Base-by-base conservation (phyloP, 2,329 filamentous ascomycete genomes). In the Ceratocystis harringtonii region DNA sequence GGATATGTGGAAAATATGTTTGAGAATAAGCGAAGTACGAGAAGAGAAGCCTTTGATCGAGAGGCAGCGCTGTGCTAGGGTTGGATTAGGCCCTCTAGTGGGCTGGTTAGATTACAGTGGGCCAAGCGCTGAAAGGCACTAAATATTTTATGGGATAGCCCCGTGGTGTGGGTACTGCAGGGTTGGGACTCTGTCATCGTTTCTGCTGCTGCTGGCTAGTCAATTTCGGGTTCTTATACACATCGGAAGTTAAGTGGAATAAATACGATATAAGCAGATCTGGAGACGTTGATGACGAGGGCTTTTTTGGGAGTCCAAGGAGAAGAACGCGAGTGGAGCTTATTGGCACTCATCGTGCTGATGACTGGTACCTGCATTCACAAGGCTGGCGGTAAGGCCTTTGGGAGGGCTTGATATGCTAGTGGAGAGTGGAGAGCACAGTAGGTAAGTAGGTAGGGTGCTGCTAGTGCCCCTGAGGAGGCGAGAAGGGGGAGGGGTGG, bases 341-440 rank as follows among this genome's bases (percentile, higher is more conserved):
- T 58, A 15, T 58, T 58, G 55, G 55, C 55, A 58, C 28, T 22
- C 55, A 58, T 32, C 30, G 5, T 52, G 10, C 10, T 58, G 1
- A 58, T 58, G 55, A 58, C 36, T 58, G 55, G 55, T 58, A 58
- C 55, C 55, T 58, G 55, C 55, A 58, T 58, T 58, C 55, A 58
- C 55, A 58, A 32, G 22, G 48, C 48, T 41, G 36, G 36, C 36
- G 36, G 36, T 41, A 41, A 41, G 36, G 36, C 36, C 36, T 41
- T 41, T 41, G 10, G 10, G 19, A 28, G 7, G 12, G 25, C 15
- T n/a, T 15, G 48, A 25, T 28, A 36, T 58, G 28, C 32, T 36
- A 36, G 55, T 8, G 55, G 28, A 58, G 55, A 8, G 55, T 50
- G 45, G 17, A 8, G n/a, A 36, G 7, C 32, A 22, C 22, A 22